Base-by-base conservation (phyloP, 2,329 filamentous ascomycete species). In the Mariannaea elegans region DNA sequence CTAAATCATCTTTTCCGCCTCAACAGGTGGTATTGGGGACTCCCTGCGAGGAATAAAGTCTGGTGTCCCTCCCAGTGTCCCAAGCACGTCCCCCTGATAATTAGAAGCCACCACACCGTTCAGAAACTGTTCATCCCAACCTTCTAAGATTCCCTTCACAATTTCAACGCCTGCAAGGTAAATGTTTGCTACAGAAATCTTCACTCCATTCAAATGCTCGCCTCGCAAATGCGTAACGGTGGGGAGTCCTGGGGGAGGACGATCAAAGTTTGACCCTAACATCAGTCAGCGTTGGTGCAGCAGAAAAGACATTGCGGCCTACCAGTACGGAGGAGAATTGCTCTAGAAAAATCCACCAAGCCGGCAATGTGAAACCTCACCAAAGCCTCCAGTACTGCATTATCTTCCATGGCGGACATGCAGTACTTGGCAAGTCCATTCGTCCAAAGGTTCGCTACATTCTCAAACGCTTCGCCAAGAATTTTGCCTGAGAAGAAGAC, bases 371-470 rank as follows among this genome's bases (percentile, higher is more conserved):
- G 60, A 12, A 56, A 53, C 7, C 63, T 39, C 1, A 63, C 29
- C 10, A 65, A 18, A 12, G 53, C 46, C 4, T 52, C 56, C 10
- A 65, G 42, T 7, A 63, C 51, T 2, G 60, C 63, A 24, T 55
- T 63, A 42, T 63, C 63, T 42, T 65, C 63, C 46, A 56, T 50
- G 5, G 63, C 63, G 10, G 63, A 60, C 56, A 65, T 65, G 44
- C 56, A 62, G 29, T 65, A 65, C 18, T 45, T 56, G 19, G 42
- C 63, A 3, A 54, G 32, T 19, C 63, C 60, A 10, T 34, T 53
- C 4, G 63, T 65, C 48, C 53, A 61, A 2, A 58, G 34, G 12
- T 19, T 59, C 8, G 60, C 44, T 14, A 56, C 18, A 12, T 53
- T 48, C 9, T 56, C 63, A 36, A 65, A 63, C 13, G 45, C 36